Percentiles rank a stretch among this genome's conserved stretches.
Evolutionary conservation across 805 yeast species (phyloP).

Genomic region (Pachysolen tannophilus): DNA sequence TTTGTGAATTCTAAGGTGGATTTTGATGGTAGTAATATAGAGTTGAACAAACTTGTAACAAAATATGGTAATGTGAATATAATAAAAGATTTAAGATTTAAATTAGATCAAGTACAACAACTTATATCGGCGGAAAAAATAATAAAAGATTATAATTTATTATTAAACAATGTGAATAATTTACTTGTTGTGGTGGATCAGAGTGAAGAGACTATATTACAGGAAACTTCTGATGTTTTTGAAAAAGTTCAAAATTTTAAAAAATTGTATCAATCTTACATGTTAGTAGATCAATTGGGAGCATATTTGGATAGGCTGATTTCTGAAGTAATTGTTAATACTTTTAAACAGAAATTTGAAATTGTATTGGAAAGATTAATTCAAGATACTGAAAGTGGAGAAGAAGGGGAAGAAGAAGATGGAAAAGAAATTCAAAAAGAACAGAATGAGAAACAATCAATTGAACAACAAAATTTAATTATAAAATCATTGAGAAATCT

Average conservation of each 20-base stretch:
- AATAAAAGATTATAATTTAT: not conserved
- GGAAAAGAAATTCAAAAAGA: no score
- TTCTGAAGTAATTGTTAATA: slow-evolving; percentile 9
- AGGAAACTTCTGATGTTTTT: not conserved
- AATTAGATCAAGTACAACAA: slow-evolving; percentile 10
- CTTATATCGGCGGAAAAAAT: not conserved
- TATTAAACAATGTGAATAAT: slow-evolving; percentile 1
- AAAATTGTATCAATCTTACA: not conserved
- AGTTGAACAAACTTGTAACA: not conserved
- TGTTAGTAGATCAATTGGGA: not conserved
- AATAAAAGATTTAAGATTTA: slow-evolving; percentile 11
- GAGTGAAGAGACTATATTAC: not conserved
- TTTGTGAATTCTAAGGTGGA: not conserved
- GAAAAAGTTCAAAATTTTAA: not conserved
- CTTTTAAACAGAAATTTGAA: slow-evolving; percentile 1
- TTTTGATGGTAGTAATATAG: not conserved
- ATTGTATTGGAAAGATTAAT: not conserved
- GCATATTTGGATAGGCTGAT: not conserved
- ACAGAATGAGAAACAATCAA: no score
- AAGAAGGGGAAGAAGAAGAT: not conserved
- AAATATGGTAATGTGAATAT: slow-evolving; percentile 9
- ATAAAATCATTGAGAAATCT: slow-evolving; percentile 13
- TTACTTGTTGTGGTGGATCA: not conserved
- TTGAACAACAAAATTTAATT: slow-evolving; percentile 7
- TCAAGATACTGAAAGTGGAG: slow-evolving; percentile 1